Evolutionary conservation across 176 grass and related monocot genomes (phyloP), one percentile per base, ranked within the genome.

Genomic region (bread wheat (Triticum aestivum)): DNA sequence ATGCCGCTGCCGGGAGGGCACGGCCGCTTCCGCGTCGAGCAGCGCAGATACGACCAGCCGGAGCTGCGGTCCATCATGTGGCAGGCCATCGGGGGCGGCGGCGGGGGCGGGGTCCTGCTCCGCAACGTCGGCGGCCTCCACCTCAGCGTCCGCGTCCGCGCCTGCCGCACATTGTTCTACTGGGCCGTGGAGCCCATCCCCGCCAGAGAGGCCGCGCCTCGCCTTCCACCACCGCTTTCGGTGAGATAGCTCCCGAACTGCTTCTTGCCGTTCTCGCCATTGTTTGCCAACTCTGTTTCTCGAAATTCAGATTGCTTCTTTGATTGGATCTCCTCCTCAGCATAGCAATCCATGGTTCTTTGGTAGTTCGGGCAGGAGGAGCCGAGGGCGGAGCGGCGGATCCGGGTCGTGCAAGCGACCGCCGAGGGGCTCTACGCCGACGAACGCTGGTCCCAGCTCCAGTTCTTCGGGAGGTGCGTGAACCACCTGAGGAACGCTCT

Each of bases 91-190:
- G 51, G 15, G 51, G 5, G 15, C 49, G 49, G 14, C 0, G 14
- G 49, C 49, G 49, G 15, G 4, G 62, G 12, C 51, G 7, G 3
- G 4, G 47, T 64, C 21, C 0, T 65, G 12, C 17, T 81, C 27
- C 9, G 7, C 6, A 49, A 78, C 68, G 4, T 2, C 65, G 6
- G 4, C 9, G 32, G 3, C 3, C 47, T 14, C 45, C n/a, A 44
- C 85, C 85, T 87, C 68, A 56, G 78, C 29, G 78, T 39, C 58
- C 49, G 63, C 41, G 78, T 54, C 51, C 51, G 15, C 51, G 51
- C 15, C 51, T 0, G 1, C 26, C 34, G 13, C 23, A 8, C 51
- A 1, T 6, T 54, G 51, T 54, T 54, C 51, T 54, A 7, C 51
- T 54, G 51, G 51, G 2, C 5, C 17, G 75, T 79, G 15, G 65